Evolutionary conservation across 176 grass and related monocot species (phyloP).

Genomic region (Themeda triandra): DNA sequence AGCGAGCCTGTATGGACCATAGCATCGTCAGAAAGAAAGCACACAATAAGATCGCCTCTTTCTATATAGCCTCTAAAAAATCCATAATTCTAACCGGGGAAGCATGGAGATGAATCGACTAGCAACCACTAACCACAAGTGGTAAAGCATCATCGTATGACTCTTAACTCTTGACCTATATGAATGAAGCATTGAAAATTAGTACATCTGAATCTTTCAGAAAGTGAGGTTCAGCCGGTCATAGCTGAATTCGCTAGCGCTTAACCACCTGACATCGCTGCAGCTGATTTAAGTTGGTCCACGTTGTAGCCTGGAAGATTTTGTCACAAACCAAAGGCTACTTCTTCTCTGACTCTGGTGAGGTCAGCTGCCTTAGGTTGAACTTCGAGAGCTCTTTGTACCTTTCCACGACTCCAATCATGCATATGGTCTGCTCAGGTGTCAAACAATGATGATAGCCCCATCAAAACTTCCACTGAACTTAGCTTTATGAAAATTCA

Average conservation of each 20-base stretch:
- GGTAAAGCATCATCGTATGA: neutral
- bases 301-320: neutral
- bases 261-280: slow-evolving; percentile 10
- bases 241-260: neutral
- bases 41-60: neutral
- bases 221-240: neutral
- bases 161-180: no score
- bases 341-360: slow-evolving; percentile 46
- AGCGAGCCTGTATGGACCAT: neutral
- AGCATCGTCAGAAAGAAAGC: neutral
- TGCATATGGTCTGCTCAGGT: slow-evolving; percentile 73
- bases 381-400: slow-evolving; percentile 89
- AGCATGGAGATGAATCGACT: neutral
- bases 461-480: no score
- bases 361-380: slow-evolving; percentile 87
- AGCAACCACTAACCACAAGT: neutral
- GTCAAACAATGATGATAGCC: slow-evolving; percentile 13
- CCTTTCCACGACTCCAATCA: slow-evolving; percentile 79
- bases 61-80: neutral
- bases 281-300: neutral
- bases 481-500: neutral
- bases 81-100: neutral
- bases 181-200: no score
- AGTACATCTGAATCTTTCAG: neutral
- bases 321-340: neutral